These are phyloP conservation scores for Penicillium sp. DNA, from an alignment of 2,329 filamentous ascomycete species.

Conservation along the genomic window DNA sequence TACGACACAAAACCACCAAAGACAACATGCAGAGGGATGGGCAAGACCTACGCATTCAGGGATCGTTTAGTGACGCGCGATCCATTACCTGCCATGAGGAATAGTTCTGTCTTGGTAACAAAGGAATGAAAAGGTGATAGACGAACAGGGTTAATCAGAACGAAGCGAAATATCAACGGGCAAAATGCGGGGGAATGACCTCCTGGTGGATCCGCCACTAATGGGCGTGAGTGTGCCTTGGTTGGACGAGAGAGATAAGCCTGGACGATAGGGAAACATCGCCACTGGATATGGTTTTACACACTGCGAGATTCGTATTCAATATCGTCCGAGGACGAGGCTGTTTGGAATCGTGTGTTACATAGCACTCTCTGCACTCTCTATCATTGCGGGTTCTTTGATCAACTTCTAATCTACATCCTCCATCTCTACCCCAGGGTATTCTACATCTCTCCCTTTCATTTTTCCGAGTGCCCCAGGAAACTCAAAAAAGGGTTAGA, in stretches of 20 bases:
- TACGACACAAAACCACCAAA: neutral
- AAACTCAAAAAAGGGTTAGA: no score
- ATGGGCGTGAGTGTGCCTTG: neutral
- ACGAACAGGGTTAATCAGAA: neutral
- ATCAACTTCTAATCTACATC: no score
- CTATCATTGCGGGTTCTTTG: no score
- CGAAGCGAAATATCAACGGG: neutral
- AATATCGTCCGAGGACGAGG: no score
- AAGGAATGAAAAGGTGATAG: neutral
- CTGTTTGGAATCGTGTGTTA: no score
- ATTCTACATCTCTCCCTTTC: no score
- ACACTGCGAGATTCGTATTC: neutral
- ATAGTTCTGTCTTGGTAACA: neutral
- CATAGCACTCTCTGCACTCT: no score
- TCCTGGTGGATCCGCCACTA: conserved; percentile 1
- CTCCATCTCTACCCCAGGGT: no score
- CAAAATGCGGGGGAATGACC: conserved; percentile 4
- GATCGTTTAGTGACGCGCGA: conserved; percentile 36
- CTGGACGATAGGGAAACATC: neutral
- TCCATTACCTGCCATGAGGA: conserved; percentile 22
- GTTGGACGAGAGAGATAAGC: neutral
- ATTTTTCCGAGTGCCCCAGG: no score
- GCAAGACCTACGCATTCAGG: conserved; percentile 33
- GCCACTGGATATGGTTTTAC: neutral
- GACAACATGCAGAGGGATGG: neutral